Evolutionary conservation across 257 asterid genomes (phyloP), one percentile per base, ranked within the genome.

Genomic region (Scutellaria galericulata): DNA sequence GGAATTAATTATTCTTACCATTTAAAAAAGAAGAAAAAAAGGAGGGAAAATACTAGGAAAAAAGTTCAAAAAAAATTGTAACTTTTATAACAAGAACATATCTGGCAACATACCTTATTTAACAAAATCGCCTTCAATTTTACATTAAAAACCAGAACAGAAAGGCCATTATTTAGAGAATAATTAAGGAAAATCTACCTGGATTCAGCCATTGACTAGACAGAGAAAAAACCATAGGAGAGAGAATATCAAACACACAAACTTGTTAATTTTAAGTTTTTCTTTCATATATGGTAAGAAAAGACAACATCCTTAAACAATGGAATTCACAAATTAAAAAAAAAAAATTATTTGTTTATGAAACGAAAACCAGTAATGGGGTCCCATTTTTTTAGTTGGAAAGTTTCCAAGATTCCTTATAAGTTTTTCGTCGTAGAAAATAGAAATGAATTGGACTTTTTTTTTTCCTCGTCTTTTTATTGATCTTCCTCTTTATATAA

Each of bases 121-220:
- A 80, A 76, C 78, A 79, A 82, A 82, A 84, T 44, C 65, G 66
- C 20, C 63, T 78, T 40, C 35, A 12, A 46, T 12, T 75, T 78
- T 73, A 51, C 71, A 74, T 9, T 60, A 31, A 24, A 41, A 39
- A 14, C 57, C 9, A 77, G 46, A 69, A 50, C 13, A 31, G 64
- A n/a, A 67, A 15, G 24, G 40, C 54, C 40, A 64, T 63, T 75
- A 57, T 45, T 71, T 27, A 76, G 70, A 77, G 69, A 63, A 75
- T 75, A 72, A 70, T 77, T 77, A 81, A 77, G 72, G 81, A 70
- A 85, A 86, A 77, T 77, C 75, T 76, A 76, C 77, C 68, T 73
- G 70, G 75, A 79, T 78, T 80, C 41, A 77, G 72, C 73, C 83
- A 75, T 81, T 83, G 78, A 80, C 81, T 53, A 63, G 75, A 82